Conservation (phyloP, 345 rosid genomes). For the Garcia nutans region DNA sequence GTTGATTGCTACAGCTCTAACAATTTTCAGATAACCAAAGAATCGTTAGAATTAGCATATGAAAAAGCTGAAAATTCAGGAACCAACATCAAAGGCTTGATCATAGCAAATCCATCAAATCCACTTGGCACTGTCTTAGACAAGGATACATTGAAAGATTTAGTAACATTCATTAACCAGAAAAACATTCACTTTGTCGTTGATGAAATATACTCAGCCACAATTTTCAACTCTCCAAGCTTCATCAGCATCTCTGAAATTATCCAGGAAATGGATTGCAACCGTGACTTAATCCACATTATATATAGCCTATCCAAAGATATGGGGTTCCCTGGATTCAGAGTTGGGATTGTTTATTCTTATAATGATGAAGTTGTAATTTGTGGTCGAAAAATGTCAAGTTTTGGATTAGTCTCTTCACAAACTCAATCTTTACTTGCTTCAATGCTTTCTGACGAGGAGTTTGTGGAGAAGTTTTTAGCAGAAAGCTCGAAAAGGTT, state of each 20-base stretch:
- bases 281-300: slow-evolving; percentile 65
- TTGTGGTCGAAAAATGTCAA: slow-evolving; percentile 80
- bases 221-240: slow-evolving; percentile 51
- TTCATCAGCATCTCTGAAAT: slow-evolving; percentile 69
- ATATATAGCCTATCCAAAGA: slow-evolving; percentile 87
- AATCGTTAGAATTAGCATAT: slow-evolving; percentile 60
- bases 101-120: slow-evolving; percentile 82
- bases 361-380: slow-evolving; percentile 61
- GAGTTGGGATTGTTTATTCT: slow-evolving; percentile 79
- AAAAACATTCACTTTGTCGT: slow-evolving; percentile 70
- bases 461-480: slow-evolving; percentile 47
- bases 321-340: slow-evolving; percentile 83
- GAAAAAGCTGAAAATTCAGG: slow-evolving; percentile 40
- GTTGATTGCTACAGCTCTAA: slow-evolving; percentile 65
- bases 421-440: slow-evolving; percentile 73
- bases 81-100: slow-evolving; percentile 65
- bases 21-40: slow-evolving; percentile 53
- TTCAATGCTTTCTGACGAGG: slow-evolving; percentile 66
- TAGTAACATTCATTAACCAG: slow-evolving; percentile 49
- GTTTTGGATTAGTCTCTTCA: slow-evolving; percentile 77
- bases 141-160: slow-evolving; percentile 41
- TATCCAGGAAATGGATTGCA: slow-evolving; percentile 42
- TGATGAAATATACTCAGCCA: slow-evolving; percentile 81
- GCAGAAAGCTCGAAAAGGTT: slow-evolving; percentile 56
- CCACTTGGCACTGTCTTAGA: slow-evolving; percentile 73